Conservation (phyloP, 768 basidiomycete species). For the Leccinum incarnatum region DNA sequence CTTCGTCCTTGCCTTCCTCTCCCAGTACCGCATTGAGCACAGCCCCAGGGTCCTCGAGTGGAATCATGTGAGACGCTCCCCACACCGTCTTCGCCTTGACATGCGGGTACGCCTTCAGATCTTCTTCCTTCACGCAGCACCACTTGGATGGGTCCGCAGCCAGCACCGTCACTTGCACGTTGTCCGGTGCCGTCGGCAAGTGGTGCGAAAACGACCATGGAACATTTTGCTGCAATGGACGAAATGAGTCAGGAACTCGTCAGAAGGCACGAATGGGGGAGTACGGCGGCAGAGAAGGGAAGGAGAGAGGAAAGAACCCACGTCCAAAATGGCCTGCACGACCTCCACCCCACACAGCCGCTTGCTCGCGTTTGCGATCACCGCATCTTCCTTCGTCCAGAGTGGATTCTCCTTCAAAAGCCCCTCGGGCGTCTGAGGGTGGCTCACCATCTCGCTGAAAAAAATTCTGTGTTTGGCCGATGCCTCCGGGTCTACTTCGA, state of each 20-base stretch:
- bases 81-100: conserved; percentile 5
- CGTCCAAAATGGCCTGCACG: conserved; percentile 14
- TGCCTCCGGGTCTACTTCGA: not conserved
- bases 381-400: conserved; percentile 8
- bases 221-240: conserved; percentile 16
- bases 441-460: not conserved
- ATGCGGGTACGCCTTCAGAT: conserved; percentile 5
- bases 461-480: not conserved
- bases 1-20: not conserved
- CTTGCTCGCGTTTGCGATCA: not conserved
- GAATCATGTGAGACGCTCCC: conserved; percentile 15
- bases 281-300: not conserved
- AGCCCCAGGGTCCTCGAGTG: conserved; percentile 9
- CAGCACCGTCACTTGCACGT: conserved; percentile 10
- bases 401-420: not conserved
- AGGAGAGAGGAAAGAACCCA: not conserved
- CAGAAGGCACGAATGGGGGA: not conserved
- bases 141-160: conserved; percentile 12
- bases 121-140: not conserved
- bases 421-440: not conserved
- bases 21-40: conserved; percentile 16
- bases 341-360: conserved; percentile 8
- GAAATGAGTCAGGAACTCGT: not conserved
- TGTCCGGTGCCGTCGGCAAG: conserved; percentile 1
- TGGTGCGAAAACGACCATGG: conserved; percentile 21